Base-by-base conservation (phyloP, 148 eudicot genomes). In the Camellia lanceoleosa region DNA sequence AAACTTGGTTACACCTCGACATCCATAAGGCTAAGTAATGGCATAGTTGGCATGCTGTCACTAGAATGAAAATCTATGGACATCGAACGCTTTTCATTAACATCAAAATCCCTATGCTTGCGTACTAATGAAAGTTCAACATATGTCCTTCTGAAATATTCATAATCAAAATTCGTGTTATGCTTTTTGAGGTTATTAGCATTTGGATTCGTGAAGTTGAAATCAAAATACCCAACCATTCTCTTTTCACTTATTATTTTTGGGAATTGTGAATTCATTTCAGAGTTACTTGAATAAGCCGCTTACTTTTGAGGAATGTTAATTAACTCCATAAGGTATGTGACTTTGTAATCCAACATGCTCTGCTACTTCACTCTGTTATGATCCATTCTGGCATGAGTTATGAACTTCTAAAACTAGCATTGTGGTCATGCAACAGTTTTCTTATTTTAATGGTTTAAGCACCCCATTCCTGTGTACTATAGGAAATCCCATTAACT, bases 31-130 rank as follows among this genome's bases (percentile, higher is more conserved):
- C 90, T 92, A 5, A 94, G 92, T 81, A 94, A 81, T 74, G 88
- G 89, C 98, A 94, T 88, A 74, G 97, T 94, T 43, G 97, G 91
- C 73, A 93, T 88, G 7, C 89, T 82, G 63, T 93, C 97, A 43
- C 86, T 93, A 46, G 84, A 79, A 61, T 86, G 80, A 20, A 78
- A 46, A 82, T 93, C 91, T 23, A 71, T 54, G 9, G 91, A 81
- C n/a, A 80, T 84, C 3, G 73, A 76, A 18, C 65, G 70, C 41
- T 74, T 80, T 51, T 59, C 73, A 46, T 85, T 75, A 7, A 71
- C 76, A 64, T 83, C 82, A 54, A 72, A 43, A 80, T 59, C 83
- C 52, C 68, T 79, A 38, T 80, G 65, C 76, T 81, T 83, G 52
- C 69, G 3, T 20, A 75, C 79, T 79, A 79, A 81, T 52, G 44